These are phyloP conservation scores for Russula foetens DNA, from an alignment of 768 basidiomycete genomes.

Conservation along the genomic window DNA sequence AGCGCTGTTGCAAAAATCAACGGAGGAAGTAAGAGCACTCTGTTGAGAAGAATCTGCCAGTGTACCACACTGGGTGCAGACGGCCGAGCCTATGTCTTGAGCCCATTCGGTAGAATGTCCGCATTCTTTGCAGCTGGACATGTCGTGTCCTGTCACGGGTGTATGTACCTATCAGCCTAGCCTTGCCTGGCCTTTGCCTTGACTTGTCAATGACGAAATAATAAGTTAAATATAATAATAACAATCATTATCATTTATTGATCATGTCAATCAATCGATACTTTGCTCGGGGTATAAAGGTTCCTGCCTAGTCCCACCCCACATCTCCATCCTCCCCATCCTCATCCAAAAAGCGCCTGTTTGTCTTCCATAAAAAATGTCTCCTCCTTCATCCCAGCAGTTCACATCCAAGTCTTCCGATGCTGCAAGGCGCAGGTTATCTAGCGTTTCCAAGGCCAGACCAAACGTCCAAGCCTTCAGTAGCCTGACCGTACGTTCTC, in stretches of 20 bases:
- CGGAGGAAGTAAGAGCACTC: slow-evolving; percentile 46
- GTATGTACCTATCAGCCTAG: too few species aligned
- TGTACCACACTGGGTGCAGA: slow-evolving; percentile 69
- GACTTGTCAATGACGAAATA: not conserved
- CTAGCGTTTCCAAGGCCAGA: slow-evolving; percentile 42
- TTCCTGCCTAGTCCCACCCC: not conserved
- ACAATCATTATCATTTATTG: not conserved
- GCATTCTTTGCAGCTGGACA: slow-evolving; percentile 15
- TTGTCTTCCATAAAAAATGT: slow-evolving; percentile 9
- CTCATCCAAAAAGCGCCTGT: not conserved
- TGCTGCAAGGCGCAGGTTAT: slow-evolving; percentile 60
- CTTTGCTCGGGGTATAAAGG: not conserved
- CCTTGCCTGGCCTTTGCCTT: too few species aligned
- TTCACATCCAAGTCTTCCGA: slow-evolving; percentile 62
- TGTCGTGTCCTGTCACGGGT: not conserved
- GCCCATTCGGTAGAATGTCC: slow-evolving; percentile 16
- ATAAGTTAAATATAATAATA: not conserved
- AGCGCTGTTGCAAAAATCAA: slow-evolving; percentile 29
- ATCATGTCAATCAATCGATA: not conserved
- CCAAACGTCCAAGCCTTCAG: slow-evolving; percentile 51
- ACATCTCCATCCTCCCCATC: not conserved
- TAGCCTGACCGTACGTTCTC: slow-evolving; percentile 52
- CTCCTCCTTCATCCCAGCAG: slow-evolving; percentile 24
- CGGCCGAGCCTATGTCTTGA: slow-evolving; percentile 25
- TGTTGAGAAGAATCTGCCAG: slow-evolving; percentile 51